Evolutionary conservation across 2,329 filamentous ascomycete genomes (phyloP).

Genomic region (Penicillium crustosum): DNA sequence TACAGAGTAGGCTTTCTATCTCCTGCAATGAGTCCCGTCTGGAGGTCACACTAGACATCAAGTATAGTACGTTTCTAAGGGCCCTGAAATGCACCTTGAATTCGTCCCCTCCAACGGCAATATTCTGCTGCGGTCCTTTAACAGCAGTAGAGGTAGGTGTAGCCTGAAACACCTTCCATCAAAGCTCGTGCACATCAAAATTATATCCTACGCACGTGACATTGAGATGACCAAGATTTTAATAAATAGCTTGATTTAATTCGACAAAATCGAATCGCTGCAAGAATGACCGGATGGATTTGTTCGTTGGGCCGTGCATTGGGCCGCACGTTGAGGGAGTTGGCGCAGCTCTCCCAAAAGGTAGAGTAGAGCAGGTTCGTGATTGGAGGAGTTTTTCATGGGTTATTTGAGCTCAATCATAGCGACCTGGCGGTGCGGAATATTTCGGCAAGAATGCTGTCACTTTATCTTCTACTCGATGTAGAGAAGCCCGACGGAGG

Average conservation of each 20-base stretch:
- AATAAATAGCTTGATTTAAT: not conserved
- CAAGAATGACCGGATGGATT: not conserved
- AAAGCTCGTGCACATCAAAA: too few species aligned
- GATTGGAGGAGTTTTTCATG: not conserved
- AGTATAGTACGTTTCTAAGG: too few species aligned
- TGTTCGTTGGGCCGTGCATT: not conserved
- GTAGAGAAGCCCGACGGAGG: not conserved
- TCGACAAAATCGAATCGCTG: not conserved
- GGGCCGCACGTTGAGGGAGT: not conserved
- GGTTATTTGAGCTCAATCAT: not conserved
- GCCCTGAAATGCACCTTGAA: too few species aligned
- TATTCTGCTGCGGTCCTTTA: too few species aligned
- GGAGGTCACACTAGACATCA: too few species aligned
- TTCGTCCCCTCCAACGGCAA: too few species aligned
- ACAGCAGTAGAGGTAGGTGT: too few species aligned
- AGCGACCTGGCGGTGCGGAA: not conserved
- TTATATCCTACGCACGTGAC: too few species aligned
- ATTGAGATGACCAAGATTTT: too few species aligned
- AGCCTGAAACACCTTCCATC: too few species aligned
- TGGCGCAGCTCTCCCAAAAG: not conserved
- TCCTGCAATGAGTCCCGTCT: too few species aligned
- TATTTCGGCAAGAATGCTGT: not conserved
- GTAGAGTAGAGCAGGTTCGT: not conserved
- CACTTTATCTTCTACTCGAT: not conserved
- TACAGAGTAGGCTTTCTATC: too few species aligned